These are phyloP conservation scores for Rutstroemia sydowiana DNA, from an alignment of 2,329 filamentous ascomycete genomes.

Conservation along the genomic window DNA sequence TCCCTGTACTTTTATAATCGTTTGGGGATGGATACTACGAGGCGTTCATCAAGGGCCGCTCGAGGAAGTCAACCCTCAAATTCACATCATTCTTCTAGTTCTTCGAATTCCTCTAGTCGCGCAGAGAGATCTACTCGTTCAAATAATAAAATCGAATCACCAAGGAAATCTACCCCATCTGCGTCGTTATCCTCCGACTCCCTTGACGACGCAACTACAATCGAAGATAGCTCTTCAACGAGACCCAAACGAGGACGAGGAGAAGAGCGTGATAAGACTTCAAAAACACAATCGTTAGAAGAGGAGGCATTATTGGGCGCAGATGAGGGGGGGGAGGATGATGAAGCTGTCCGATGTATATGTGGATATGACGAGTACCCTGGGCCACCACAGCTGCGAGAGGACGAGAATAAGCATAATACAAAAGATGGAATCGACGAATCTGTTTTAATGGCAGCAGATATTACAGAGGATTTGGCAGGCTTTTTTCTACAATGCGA, in stretches of 20 bases:
- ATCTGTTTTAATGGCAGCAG: slow-evolving; percentile 46
- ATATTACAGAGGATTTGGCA: slow-evolving; percentile 67
- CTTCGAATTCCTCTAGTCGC: slow-evolving; percentile 70
- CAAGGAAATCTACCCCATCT: slow-evolving; percentile 67
- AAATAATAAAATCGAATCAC: slow-evolving; percentile 65
- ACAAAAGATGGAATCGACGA: slow-evolving; percentile 52
- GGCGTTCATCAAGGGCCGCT: slow-evolving; percentile 87
- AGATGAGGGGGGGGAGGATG: slow-evolving; percentile 68
- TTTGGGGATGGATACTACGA: slow-evolving; percentile 49
- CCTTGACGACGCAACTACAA: slow-evolving; percentile 48
- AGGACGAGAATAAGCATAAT: slow-evolving; percentile 44
- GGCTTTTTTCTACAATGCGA: slow-evolving; percentile 98
- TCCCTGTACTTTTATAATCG: slow-evolving; percentile 10
- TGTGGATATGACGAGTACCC: slow-evolving; percentile 95
- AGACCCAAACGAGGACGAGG: slow-evolving; percentile 67
- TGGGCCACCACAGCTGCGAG: slow-evolving; percentile 57
- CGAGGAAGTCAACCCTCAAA: slow-evolving; percentile 65
- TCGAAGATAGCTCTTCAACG: slow-evolving; percentile 61
- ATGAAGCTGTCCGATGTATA: slow-evolving; percentile 91
- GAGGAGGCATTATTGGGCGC: slow-evolving; percentile 46
- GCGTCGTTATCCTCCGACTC: slow-evolving; percentile 65
- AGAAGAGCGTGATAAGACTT: slow-evolving; percentile 27
- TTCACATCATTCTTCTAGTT: slow-evolving; percentile 70
- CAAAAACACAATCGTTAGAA: slow-evolving; percentile 44
- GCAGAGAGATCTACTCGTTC: slow-evolving; percentile 67